A percentile compares a stretch with the other conserved stretches of the same genome.
These are phyloP conservation scores for Rusavskia elegans DNA, from an alignment of 495 filamentous ascomycete species.

Conservation along the genomic window DNA sequence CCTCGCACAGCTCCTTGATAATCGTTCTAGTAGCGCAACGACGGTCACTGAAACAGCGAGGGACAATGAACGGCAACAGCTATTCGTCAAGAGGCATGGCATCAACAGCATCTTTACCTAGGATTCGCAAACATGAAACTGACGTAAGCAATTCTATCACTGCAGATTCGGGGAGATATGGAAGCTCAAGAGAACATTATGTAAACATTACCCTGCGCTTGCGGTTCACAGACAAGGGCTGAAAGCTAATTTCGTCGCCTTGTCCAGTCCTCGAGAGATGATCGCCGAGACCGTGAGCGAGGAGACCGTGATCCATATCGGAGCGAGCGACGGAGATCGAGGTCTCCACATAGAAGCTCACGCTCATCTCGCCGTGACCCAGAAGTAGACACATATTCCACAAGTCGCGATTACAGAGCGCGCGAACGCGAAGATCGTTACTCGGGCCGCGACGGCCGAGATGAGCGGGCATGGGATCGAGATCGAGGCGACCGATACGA, in stretches of 20 bases:
- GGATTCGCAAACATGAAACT: slow-evolving; percentile 18
- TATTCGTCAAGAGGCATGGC: slow-evolving; percentile 65
- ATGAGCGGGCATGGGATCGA: slow-evolving; percentile 55
- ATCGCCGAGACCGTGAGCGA: slow-evolving; percentile 36
- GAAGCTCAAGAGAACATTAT: slow-evolving; percentile 55
- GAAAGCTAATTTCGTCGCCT: slow-evolving; percentile 5
- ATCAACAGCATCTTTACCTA: slow-evolving; percentile 15
- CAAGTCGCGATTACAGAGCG: slow-evolving; percentile 77
- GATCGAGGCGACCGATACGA: slow-evolving; percentile 40
- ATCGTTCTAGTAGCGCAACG: too few relatives aligned
- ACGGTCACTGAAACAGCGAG: too few relatives aligned
- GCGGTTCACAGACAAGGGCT: slow-evolving; percentile 2
- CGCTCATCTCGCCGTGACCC: slow-evolving; percentile 27
- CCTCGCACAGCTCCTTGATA: too few relatives aligned
- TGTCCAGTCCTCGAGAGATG: slow-evolving; percentile 25
- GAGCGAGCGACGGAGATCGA: slow-evolving; percentile 51
- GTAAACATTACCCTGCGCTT: slow-evolving; percentile 27
- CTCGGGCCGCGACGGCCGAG: slow-evolving; percentile 42
- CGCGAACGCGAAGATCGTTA: slow-evolving; percentile 85
- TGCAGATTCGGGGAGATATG: slow-evolving; percentile 49
- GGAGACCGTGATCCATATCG: slow-evolving; percentile 28
- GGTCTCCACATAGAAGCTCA: slow-evolving; percentile 54
- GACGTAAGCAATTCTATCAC: slow-evolving; percentile 16
- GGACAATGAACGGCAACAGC: slow-evolving; percentile 73
- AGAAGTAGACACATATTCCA: slow-evolving; percentile 75